phyloP scores from a whole-genome alignment of 2,329 filamentous ascomycete genomes.

The Rhexocercosporidium sp. region DNA sequence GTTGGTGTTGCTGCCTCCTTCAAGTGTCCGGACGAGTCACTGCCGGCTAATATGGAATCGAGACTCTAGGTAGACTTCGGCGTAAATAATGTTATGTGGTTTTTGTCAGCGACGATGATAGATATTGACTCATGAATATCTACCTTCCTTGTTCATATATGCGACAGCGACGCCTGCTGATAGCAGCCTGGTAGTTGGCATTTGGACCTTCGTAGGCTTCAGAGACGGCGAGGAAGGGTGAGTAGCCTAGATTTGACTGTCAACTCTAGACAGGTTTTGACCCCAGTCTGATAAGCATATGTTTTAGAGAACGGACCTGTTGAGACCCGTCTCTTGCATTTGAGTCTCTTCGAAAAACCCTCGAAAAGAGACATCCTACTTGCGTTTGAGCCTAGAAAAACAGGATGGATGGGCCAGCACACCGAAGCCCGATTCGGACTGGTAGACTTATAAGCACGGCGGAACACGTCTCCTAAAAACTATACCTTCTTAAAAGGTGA shows the following conservation, averaged over 20 bases:
- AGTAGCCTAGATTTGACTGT: background rate
- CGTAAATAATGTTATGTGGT: background rate
- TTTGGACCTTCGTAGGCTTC: background rate
- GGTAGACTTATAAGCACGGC: background rate
- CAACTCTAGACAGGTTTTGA: background rate
- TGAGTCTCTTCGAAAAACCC: too few species aligned
- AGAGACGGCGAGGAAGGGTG: background rate
- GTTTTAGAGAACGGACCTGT: too few species aligned
- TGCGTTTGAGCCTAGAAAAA: background rate
- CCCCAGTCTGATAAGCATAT: background rate
- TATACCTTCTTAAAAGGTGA: background rate
- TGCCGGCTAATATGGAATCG: background rate
- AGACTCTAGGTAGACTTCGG: background rate
- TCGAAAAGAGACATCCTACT: too few species aligned
- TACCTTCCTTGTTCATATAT: background rate
- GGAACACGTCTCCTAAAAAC: background rate
- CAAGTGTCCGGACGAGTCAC: background rate
- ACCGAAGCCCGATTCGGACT: background rate
- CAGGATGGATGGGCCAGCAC: background rate
- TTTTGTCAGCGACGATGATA: background rate
- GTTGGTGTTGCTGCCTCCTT: constrained; percentile 6
- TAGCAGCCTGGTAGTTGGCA: constrained; percentile 6
- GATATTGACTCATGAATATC: background rate
- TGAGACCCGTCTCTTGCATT: too few species aligned
- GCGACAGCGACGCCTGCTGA: background rate